Percentiles rank a stretch among this genome's conserved stretches.
These are phyloP conservation scores for Conringia planisiliqua DNA, from an alignment of 345 rosid genomes.

Conservation along the genomic window DNA sequence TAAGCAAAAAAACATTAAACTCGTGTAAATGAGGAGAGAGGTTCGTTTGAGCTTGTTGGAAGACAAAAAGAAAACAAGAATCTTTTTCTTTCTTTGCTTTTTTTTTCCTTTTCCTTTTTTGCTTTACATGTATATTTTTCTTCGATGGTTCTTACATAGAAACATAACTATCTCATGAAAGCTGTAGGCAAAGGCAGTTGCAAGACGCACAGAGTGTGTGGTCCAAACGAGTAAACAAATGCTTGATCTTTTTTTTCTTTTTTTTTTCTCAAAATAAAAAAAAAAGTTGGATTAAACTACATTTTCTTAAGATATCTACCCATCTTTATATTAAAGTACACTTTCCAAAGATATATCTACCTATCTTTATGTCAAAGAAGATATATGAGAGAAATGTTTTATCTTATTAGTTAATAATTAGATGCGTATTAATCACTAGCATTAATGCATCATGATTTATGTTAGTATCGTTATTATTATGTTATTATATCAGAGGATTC, in stretches of 20 bases:
- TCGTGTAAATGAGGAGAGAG: slow-evolving; percentile 17
- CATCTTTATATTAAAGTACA: neutral
- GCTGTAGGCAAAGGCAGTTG: neutral
- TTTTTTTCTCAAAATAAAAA: neutral
- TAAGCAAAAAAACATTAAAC: slow-evolving; percentile 2
- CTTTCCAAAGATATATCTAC: neutral
- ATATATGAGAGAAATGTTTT: neutral
- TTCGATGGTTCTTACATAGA: neutral
- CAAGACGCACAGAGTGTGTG: slow-evolving; percentile 2
- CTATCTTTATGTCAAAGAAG: neutral
- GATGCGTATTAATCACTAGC: neutral
- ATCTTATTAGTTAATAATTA: neutral
- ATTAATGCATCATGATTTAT: neutral
- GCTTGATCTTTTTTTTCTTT: neutral
- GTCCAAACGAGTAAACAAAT: slow-evolving; percentile 11
- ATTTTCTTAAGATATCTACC: neutral
- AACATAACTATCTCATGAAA: slow-evolving; percentile 2
- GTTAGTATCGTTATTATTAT: neutral
- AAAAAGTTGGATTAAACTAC: neutral
- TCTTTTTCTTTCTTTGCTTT: slow-evolving; percentile 3
- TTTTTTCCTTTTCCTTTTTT: neutral
- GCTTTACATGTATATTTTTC: neutral
- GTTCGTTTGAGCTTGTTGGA: neutral
- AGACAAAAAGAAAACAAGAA: slow-evolving; percentile 5
- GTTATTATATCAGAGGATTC: neutral